Evolutionary conservation across 2,329 filamentous ascomycete species (phyloP).

Genomic region (Cercospora nicotianae): DNA sequence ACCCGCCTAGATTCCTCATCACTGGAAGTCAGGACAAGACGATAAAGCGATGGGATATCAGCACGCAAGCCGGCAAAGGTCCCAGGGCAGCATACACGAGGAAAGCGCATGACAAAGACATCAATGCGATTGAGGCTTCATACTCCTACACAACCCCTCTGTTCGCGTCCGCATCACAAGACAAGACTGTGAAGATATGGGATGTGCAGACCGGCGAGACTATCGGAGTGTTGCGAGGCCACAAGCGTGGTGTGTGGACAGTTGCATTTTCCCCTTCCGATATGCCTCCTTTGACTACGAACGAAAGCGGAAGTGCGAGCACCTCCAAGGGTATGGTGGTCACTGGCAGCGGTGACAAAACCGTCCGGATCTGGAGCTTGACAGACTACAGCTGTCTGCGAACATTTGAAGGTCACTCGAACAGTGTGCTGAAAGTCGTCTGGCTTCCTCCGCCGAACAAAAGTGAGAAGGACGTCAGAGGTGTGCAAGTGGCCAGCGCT

Average conservation of each 20-base stretch:
- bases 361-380: slow-evolving; percentile 90
- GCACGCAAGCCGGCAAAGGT: slow-evolving; percentile 44
- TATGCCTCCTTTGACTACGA: slow-evolving; percentile 71
- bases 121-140: slow-evolving; percentile 82
- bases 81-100: slow-evolving; percentile 76
- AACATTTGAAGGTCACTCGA: slow-evolving; percentile 94
- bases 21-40: slow-evolving; percentile 96
- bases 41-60: slow-evolving; percentile 88
- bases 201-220: slow-evolving; percentile 86
- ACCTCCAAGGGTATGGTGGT: slow-evolving; percentile 76
- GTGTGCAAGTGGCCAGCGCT: slow-evolving; percentile 76
- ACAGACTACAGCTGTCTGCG: slow-evolving; percentile 88
- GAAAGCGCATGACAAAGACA: slow-evolving; percentile 98
- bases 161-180: slow-evolving; percentile 95
- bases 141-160: slow-evolving; percentile 67
- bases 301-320: slow-evolving; percentile 62
- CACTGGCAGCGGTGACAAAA: slow-evolving; percentile 94
- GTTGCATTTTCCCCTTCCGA: slow-evolving; percentile 83
- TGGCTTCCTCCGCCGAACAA: slow-evolving; percentile 66
- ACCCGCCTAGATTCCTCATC: slow-evolving; percentile 80
- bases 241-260: slow-evolving; percentile 94
- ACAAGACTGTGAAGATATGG: slow-evolving; percentile 97
- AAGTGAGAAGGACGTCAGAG: slow-evolving; percentile 52
- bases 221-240: slow-evolving; percentile 85
- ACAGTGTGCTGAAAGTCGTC: slow-evolving; percentile 88